A percentile compares a stretch with the other conserved stretches of the same genome.
These are phyloP conservation scores for Mimosa bimucronata DNA, from an alignment of 306 rosid species.

Conservation along the genomic window DNA sequence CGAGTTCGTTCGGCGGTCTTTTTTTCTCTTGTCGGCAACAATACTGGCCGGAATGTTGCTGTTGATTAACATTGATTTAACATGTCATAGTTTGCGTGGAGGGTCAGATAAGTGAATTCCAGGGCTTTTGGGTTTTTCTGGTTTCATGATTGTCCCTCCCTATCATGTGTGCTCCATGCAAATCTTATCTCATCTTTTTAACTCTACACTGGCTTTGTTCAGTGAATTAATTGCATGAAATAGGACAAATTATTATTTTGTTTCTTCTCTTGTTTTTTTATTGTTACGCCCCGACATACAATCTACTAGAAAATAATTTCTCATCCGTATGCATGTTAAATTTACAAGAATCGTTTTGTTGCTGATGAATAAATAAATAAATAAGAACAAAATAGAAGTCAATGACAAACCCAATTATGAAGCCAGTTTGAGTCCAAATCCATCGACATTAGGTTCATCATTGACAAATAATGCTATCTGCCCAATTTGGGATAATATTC, in stretches of 20 bases:
- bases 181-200: slow-evolving; percentile 33
- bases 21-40: slow-evolving; percentile 47
- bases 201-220: slow-evolving; percentile 10
- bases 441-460: slow-evolving; percentile 15
- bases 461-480: not conserved
- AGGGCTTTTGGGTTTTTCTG: slow-evolving; percentile 15
- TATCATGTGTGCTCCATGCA: slow-evolving; percentile 51
- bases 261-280: slow-evolving; percentile 40
- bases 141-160: slow-evolving; percentile 39
- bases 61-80: slow-evolving; percentile 24
- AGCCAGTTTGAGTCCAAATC: slow-evolving; percentile 20
- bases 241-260: slow-evolving; percentile 46
- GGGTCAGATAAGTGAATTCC: slow-evolving; percentile 47
- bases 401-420: slow-evolving; percentile 27
- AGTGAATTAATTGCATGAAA: slow-evolving; percentile 35
- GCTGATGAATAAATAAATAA: not conserved
- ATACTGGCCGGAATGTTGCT: slow-evolving; percentile 39
- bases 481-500: slow-evolving; percentile 20
- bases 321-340: slow-evolving; percentile 30
- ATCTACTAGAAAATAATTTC: slow-evolving; percentile 29
- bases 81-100: slow-evolving; percentile 11
- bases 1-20: slow-evolving; percentile 15
- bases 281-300: slow-evolving; percentile 38
- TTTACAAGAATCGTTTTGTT: slow-evolving; percentile 12
- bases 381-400: slow-evolving; percentile 30